A percentile compares a stretch with the other conserved stretches of the same genome.
Conservation (phyloP, 1,139 yeast species). For the Yamadazyma trypodendri region DNA sequence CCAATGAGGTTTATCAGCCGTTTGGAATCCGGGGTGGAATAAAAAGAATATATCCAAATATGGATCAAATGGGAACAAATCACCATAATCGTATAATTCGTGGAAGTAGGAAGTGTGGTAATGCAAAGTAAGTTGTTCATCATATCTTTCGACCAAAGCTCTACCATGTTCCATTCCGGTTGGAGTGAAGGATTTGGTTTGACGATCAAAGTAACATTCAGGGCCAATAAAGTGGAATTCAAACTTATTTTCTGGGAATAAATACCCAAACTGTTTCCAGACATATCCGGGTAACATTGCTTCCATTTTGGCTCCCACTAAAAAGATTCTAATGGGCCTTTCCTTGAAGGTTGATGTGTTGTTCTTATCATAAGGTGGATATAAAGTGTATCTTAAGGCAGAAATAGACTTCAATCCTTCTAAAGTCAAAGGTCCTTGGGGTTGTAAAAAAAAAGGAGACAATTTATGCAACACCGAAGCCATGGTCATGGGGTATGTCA, state of each 20-base stretch:
- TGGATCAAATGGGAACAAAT: conserved; percentile 97
- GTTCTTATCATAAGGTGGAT: conserved; percentile 62
- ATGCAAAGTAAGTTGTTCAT: conserved; percentile 69
- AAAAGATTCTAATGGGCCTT: conserved; percentile 84
- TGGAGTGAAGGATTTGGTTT: conserved; percentile 35
- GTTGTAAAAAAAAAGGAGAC: conserved; percentile 79
- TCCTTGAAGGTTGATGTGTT: conserved; percentile 58
- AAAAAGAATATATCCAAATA: conserved; percentile 87
- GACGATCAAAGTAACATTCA: conserved; percentile 74
- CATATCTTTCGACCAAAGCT: conserved; percentile 72
- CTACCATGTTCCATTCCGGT: conserved; percentile 45
- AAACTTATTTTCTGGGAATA: conserved; percentile 79
- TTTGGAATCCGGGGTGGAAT: conserved; percentile 93
- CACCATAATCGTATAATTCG: conserved; percentile 85
- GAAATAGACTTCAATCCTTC: conserved; percentile 94
- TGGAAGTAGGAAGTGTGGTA: conserved; percentile 92
- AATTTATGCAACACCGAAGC: conserved; percentile 79
- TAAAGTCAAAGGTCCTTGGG: conserved; percentile 82
- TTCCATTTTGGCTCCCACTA: conserved; percentile 91
- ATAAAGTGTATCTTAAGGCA: conserved; percentile 84
- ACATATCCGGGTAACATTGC: conserved; percentile 92
- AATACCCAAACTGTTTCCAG: conserved; percentile 89
- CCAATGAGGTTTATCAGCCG: conserved; percentile 83
- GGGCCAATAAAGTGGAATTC: conserved; percentile 95
- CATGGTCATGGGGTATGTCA: conserved; percentile 89